Conservation (phyloP, 371 early-diverging fungal species). For the Chytridium lagenaria region DNA sequence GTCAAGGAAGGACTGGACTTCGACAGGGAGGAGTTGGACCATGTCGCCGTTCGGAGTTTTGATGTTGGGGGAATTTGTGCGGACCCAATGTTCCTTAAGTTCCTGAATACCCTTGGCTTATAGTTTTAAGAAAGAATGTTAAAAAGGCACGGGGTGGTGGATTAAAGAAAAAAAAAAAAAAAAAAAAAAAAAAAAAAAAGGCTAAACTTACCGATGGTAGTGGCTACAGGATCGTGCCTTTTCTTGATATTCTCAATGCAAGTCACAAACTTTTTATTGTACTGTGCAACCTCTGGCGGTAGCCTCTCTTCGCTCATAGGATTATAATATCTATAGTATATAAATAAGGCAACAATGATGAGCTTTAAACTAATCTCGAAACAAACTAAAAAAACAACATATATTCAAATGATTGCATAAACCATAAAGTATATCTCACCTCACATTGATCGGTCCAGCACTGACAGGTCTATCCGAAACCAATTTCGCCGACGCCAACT, state of each 20-base stretch:
- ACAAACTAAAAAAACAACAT: no score
- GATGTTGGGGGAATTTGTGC: constrained; percentile 45
- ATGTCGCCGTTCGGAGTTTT: constrained; percentile 7
- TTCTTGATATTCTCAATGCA: constrained; percentile 89
- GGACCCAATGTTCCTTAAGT: constrained; percentile 74
- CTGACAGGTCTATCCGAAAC: background rate
- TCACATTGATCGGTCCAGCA: constrained; percentile 26
- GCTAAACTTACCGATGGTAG: constrained; percentile 72
- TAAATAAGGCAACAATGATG: background rate
- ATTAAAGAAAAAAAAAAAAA: background rate
- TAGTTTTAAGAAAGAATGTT: background rate
- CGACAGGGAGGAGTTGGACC: constrained; percentile 66
- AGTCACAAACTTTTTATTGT: constrained; percentile 83
- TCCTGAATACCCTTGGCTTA: constrained; percentile 92
- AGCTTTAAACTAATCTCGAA: background rate
- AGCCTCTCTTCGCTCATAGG: constrained; percentile 50
- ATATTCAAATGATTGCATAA: background rate
- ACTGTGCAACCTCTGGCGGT: constrained; percentile 66
- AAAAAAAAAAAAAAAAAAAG: background rate
- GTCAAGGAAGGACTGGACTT: constrained; percentile 91
- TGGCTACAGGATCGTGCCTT: constrained; percentile 93
- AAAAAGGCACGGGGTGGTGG: constrained; percentile 2
- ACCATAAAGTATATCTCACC: constrained; percentile 14
- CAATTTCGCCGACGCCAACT: constrained; percentile 23
- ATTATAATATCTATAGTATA: constrained; percentile 62